phyloP scores from a whole-genome alignment of 345 rosid genomes.

The Acer negundo region DNA sequence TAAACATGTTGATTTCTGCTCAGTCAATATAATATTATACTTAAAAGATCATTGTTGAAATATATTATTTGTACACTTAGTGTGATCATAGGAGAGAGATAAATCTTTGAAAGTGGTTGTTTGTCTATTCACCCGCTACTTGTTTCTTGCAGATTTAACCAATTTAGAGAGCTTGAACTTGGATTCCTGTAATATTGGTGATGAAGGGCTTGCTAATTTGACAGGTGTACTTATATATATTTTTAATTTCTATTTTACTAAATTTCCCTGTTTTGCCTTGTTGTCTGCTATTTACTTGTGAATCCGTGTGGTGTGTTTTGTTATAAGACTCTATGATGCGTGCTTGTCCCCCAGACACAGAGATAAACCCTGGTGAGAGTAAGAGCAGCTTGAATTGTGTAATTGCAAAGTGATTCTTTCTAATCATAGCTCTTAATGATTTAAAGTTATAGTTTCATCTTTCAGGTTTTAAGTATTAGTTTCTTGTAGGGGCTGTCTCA shows the following conservation, averaged over 20 bases:
- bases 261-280: background rate
- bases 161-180: constrained; percentile 71
- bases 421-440: background rate
- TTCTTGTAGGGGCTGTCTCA: background rate
- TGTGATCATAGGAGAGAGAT: background rate
- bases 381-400: background rate
- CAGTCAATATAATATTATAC: background rate
- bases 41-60: background rate
- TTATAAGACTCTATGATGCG: constrained; percentile 4
- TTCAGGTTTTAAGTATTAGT: background rate
- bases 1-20: background rate
- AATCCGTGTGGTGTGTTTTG: background rate
- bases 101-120: background rate
- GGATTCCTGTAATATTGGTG: constrained; percentile 57
- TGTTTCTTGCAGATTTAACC: constrained; percentile 45
- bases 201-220: constrained; percentile 53
- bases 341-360: background rate
- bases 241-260: background rate
- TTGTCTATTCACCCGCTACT: background rate
- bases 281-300: background rate
- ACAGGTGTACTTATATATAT: constrained; percentile 33
- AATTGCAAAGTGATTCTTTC: background rate
- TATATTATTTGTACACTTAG: no score
- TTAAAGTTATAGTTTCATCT: background rate
- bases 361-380: background rate